A percentile compares a stretch with the other conserved stretches of the same genome.
These are phyloP conservation scores for Tricholoma matsutake DNA, from an alignment of 768 basidiomycete genomes.

Conservation along the genomic window DNA sequence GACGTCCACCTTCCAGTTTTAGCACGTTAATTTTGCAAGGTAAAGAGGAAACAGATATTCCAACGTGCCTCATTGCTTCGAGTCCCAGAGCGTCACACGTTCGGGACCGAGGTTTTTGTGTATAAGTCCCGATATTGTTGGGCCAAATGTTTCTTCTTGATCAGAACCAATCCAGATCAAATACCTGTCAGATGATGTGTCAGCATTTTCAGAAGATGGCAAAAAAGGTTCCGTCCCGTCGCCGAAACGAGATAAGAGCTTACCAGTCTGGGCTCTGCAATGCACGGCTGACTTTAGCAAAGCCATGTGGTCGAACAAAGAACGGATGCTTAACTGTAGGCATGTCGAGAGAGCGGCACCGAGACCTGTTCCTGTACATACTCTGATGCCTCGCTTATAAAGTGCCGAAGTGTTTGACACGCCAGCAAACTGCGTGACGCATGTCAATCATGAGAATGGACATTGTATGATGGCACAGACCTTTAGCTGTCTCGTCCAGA, in stretches of 20 bases:
- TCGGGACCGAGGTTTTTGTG: slow-evolving; percentile 65
- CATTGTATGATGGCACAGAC: slow-evolving; percentile 25
- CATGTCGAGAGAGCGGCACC: slow-evolving; percentile 81
- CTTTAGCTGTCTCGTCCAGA: slow-evolving; percentile 84
- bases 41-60: background rate
- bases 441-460: background rate
- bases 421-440: slow-evolving; percentile 61
- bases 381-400: slow-evolving; percentile 78
- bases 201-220: background rate
- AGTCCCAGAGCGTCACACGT: slow-evolving; percentile 76
- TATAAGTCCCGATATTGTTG: slow-evolving; percentile 73
- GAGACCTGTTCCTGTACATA: slow-evolving; percentile 83
- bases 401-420: slow-evolving; percentile 76
- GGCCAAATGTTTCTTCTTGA: slow-evolving; percentile 83
- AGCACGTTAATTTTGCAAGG: background rate
- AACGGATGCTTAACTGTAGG: slow-evolving; percentile 58
- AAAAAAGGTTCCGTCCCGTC: background rate
- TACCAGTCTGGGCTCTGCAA: slow-evolving; percentile 47
- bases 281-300: slow-evolving; percentile 19
- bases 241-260: slow-evolving; percentile 13
- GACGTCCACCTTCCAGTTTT: slow-evolving; percentile 52
- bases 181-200: slow-evolving; percentile 48
- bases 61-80: slow-evolving; percentile 55
- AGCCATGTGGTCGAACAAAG: background rate
- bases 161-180: slow-evolving; percentile 84